Evolutionary conservation across 306 rosid species (phyloP), one percentile per base, ranked within the genome.

Genomic region (Arachis hypogaea): DNA sequence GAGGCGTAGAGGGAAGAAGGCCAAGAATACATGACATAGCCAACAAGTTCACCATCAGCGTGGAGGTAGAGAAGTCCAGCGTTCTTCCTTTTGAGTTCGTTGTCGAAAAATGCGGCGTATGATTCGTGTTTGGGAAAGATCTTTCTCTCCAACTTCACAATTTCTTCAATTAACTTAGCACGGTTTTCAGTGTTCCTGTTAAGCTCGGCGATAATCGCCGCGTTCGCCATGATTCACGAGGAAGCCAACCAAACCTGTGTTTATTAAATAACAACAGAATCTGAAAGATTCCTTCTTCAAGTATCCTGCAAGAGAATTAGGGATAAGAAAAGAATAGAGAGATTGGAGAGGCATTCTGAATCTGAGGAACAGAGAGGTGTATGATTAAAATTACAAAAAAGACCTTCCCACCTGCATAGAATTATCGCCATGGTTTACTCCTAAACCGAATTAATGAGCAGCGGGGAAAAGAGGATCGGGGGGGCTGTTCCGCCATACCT

Each of bases 61-160:
- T 82, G 83, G 52, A 85, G 54, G 74, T 86, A 93, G 66, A 89
- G 92, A 92, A 91, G 74, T 1, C 96, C 96, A 33, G 68, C 62
- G 81, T 91, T 93, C 79, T 86, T 89, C 85, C 89, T 93, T 77
- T 65, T 76, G 9, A 93, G 75, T 62, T 93, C 95, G 45, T 83
- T 78, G 7, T 91, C 85, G 69, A 91, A 91, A 83, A 85, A 86
- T n/a, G 82, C 76, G 71, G 92, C 92, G 28, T 87, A 89, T 1
- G 98, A 91, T 77, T 91, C 97, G 76, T 93, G 96, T 60, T 93
- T 91, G 3, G 97, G 93, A 62, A 93, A 93, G 47, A 86, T 82
- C 84, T 82, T 86, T 72, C 85, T 84, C 88, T 91, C 96, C 10
- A 91, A 70, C 84, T 87, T 93, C 71, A 89, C 89, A 28, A 91